Evolutionary conservation across 352 stramenopile genomes (phyloP).

Genomic region (Globisporangium spiculum): DNA sequence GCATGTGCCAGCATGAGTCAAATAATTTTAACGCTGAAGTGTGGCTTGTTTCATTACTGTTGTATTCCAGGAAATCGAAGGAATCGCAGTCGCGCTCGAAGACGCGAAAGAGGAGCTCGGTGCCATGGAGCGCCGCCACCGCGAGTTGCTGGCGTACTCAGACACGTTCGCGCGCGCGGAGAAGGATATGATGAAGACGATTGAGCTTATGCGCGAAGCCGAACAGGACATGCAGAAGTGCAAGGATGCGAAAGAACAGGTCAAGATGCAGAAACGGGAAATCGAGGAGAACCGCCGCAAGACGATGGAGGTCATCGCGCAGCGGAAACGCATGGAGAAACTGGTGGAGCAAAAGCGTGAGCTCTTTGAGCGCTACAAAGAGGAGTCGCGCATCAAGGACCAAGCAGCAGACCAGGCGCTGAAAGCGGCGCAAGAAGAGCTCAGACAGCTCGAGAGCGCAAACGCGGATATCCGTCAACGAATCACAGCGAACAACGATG

Average conservation of each 20-base stretch:
- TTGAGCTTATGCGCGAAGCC: constrained; percentile 60
- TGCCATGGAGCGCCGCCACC: constrained; percentile 60
- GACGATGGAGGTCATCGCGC: constrained; percentile 50
- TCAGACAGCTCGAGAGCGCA: constrained; percentile 47
- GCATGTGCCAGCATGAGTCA: neutral
- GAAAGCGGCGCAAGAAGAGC: constrained; percentile 44
- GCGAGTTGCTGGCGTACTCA: constrained; percentile 54
- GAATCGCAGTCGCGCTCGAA: constrained; percentile 60
- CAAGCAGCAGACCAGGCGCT: constrained; percentile 58
- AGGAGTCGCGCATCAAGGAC: constrained; percentile 64
- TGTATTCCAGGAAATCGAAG: constrained; percentile 37
- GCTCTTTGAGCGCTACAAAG: constrained; percentile 61
- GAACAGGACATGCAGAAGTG: constrained; percentile 62
- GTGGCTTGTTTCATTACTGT: neutral
- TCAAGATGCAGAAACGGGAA: constrained; percentile 50
- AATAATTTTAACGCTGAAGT: neutral
- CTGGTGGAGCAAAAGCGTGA: constrained; percentile 66
- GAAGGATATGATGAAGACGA: constrained; percentile 64
- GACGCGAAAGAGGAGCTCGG: constrained; percentile 65
- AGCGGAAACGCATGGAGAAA: constrained; percentile 73
- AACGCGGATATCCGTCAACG: constrained; percentile 50
- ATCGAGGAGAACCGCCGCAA: constrained; percentile 51
- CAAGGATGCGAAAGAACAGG: constrained; percentile 70
- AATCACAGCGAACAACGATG: constrained; percentile 48
- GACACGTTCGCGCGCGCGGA: constrained; percentile 67